Percentiles rank a stretch among this genome's conserved stretches.
These are phyloP conservation scores for Coelastrella sp. DNA, from an alignment of 139 green algal genomes.

Conservation along the genomic window DNA sequence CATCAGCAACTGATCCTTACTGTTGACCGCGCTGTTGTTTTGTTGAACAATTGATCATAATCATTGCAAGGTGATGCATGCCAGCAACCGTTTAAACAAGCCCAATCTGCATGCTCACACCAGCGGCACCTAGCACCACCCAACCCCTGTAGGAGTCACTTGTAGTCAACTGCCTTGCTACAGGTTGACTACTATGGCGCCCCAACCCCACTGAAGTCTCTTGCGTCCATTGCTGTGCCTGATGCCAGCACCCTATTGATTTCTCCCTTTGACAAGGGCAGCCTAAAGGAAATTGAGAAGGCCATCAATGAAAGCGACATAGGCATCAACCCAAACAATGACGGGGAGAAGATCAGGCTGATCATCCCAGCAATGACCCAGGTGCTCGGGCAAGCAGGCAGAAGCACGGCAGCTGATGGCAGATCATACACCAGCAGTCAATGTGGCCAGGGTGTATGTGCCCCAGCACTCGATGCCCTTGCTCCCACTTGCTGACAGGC, in stretches of 20 bases:
- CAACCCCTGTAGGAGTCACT: background rate
- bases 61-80: background rate
- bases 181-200: constrained; percentile 96
- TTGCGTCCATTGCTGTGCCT: constrained; percentile 88
- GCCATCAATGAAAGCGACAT: constrained; percentile 85
- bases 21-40: no score
- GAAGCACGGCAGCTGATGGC: background rate
- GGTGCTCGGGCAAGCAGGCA: constrained; percentile 47
- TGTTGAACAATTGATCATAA: no score
- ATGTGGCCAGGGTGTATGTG: background rate
- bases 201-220: constrained; percentile 83
- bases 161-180: background rate
- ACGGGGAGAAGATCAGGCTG: constrained; percentile 94
- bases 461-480: background rate
- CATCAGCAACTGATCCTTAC: background rate
- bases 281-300: constrained; percentile 83
- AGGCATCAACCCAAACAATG: constrained; percentile 94
- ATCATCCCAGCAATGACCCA: constrained; percentile 91
- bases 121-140: background rate
- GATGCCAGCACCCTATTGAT: constrained; percentile 90
- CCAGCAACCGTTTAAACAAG: background rate
- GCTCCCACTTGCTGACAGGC: background rate
- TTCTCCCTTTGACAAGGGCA: constrained; percentile 90
- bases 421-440: background rate
- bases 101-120: no score